Evolutionary conservation across 2,329 filamentous ascomycete species (phyloP).

Genomic region (Monilinia aucupariae): DNA sequence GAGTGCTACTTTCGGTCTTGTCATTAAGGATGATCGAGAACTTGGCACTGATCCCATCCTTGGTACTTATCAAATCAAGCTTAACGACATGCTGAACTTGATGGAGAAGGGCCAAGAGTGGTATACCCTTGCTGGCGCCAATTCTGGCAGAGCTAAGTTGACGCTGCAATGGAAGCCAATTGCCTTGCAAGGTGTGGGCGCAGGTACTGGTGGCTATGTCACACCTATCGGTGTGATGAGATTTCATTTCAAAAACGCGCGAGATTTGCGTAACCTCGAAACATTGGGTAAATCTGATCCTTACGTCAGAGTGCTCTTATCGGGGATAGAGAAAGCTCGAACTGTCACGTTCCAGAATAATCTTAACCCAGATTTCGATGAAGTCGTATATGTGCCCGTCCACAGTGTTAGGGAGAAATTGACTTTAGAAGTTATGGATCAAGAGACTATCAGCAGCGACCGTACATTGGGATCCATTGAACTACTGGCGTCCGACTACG

Average conservation of each 20-base stretch:
- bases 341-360: conserved; percentile 97
- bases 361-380: conserved; percentile 90
- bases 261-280: conserved; percentile 83
- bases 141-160: conserved; percentile 83
- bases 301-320: conserved; percentile 82
- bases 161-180: conserved; percentile 94
- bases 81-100: conserved; percentile 86
- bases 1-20: conserved; percentile 80
- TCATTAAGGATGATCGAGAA: conserved; percentile 93
- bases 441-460: conserved; percentile 87
- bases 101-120: conserved; percentile 93
- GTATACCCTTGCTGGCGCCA: conserved; percentile 80
- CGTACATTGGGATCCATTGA: conserved; percentile 80
- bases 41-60: conserved; percentile 75
- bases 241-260: conserved; percentile 81
- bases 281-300: conserved; percentile 96
- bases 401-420: conserved; percentile 80
- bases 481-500: conserved; percentile 69
- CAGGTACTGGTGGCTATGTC: conserved; percentile 80
- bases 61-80: conserved; percentile 89
- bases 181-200: conserved; percentile 69
- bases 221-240: conserved; percentile 94
- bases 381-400: conserved; percentile 88
- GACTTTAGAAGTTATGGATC: conserved; percentile 90
- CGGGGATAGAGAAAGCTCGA: conserved; percentile 81